A percentile compares a stretch with the other conserved stretches of the same genome.
These are phyloP conservation scores for Lyophyllum decastes DNA, from an alignment of 768 basidiomycete genomes.

Conservation along the genomic window DNA sequence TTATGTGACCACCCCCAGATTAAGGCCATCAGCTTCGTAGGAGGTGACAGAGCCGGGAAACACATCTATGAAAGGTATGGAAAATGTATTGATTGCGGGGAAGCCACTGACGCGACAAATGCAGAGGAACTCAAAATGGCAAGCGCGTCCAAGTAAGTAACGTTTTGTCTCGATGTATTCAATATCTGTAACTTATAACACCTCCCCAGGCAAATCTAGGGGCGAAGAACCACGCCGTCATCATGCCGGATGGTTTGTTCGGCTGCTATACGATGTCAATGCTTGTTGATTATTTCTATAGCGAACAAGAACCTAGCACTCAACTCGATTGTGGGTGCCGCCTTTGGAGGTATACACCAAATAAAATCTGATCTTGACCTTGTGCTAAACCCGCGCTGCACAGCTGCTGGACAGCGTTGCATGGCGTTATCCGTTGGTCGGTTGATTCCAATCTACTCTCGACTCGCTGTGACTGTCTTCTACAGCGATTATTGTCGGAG, in stretches of 20 bases:
- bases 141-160: constrained; percentile 78
- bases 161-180: neutral
- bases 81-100: neutral
- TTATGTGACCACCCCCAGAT: constrained; percentile 92
- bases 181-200: neutral
- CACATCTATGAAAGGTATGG: constrained; percentile 87
- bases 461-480: constrained; percentile 1
- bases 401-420: constrained; percentile 95
- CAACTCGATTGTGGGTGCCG: constrained; percentile 91
- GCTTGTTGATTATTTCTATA: constrained; percentile 23
- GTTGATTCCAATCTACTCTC: constrained; percentile 18
- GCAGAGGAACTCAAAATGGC: constrained; percentile 79
- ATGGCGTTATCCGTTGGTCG: constrained; percentile 93
- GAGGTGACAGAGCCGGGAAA: constrained; percentile 88
- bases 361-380: constrained; percentile 3
- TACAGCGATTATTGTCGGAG: constrained; percentile 80
- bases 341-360: constrained; percentile 74
- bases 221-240: constrained; percentile 94
- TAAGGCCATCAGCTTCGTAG: constrained; percentile 96
- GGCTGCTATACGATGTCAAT: neutral
- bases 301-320: constrained; percentile 92
- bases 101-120: constrained; percentile 6
- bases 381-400: constrained; percentile 13
- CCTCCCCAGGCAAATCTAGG: constrained; percentile 62
- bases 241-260: constrained; percentile 88